Evolutionary conservation across 2,329 filamentous ascomycete genomes (phyloP), one percentile per base, ranked within the genome.

Genomic region (Aspergillus thermomutatus): DNA sequence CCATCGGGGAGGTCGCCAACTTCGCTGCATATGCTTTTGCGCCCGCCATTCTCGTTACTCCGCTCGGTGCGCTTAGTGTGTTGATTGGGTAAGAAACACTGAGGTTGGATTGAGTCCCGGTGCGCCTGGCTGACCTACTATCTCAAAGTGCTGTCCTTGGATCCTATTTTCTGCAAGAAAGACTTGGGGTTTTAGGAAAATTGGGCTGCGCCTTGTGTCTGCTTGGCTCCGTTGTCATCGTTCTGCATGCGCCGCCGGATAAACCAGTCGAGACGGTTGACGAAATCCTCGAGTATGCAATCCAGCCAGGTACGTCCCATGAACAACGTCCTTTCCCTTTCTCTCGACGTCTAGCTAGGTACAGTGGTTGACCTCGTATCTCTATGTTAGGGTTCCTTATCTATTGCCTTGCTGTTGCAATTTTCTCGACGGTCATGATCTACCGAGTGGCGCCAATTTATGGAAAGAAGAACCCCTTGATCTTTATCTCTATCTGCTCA

Each of bases 1-100:
- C 92, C 59, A 78, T 95, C 47, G 94, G 94, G 70, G 94, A 99
- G 78, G 80, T 97, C 57, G 95, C 92, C 78, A 99, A 99, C 76
- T 99, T 99, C 73, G 92, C 92, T 51, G 94, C 94, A 60, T 99
- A 99, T 73, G 94, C 94, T 7, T 99, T 97, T 77, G 94, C 94
- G 64, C 94, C 94, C 43, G 95, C 94, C n/a, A 99, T 99, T 75
- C 83, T 99, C 53, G 94, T 99, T 43, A 99, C 94, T 4, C 94
- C 94, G 26, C 81, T 99, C 25, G 94, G 94, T 60, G 94, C 94
- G 55, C 82, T 99, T 60, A 94, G 91, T 71, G 95, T 99, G 56
- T 81, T 99, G 63, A 97, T 99, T 69, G 94, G 84, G 82, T 84
- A 70, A 59, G 80, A 65, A 51, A 50, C 31, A 27, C 17, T 52